These are phyloP conservation scores for Nidula niveotomentosa DNA, from an alignment of 1,284 basidiomycete species.

Conservation along the genomic window DNA sequence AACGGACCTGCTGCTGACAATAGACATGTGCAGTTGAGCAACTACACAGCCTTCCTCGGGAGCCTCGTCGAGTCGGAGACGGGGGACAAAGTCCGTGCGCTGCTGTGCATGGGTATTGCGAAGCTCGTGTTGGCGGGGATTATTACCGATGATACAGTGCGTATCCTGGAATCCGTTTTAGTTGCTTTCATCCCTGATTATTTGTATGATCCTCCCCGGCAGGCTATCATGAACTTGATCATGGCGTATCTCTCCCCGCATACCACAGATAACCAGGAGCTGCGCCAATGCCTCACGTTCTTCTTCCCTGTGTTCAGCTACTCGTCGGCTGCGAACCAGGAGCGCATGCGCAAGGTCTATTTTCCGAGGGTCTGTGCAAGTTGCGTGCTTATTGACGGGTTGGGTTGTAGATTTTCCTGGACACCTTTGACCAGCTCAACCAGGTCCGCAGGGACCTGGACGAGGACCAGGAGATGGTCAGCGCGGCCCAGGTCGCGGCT, in stretches of 20 bases:
- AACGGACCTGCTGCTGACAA: slow-evolving; percentile 5
- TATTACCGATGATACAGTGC: slow-evolving; percentile 64
- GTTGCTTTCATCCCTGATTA: background rate
- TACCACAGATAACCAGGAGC: slow-evolving; percentile 75
- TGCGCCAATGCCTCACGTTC: slow-evolving; percentile 85
- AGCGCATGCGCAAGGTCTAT: slow-evolving; percentile 64
- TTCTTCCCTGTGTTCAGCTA: slow-evolving; percentile 87
- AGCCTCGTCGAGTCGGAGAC: slow-evolving; percentile 61
- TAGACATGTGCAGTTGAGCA: slow-evolving; percentile 41
- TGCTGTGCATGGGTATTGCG: slow-evolving; percentile 75
- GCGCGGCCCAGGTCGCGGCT: slow-evolving; percentile 63
- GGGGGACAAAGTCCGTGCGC: slow-evolving; percentile 66
- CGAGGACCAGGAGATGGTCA: slow-evolving; percentile 68
- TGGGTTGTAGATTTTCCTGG: slow-evolving; percentile 60
- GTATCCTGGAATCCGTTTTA: slow-evolving; percentile 1
- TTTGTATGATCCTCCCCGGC: background rate
- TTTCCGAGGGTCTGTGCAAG: no score
- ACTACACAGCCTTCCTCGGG: slow-evolving; percentile 60
- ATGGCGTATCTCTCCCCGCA: slow-evolving; percentile 80
- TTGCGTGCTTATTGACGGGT: no score
- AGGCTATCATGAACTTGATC: slow-evolving; percentile 75
- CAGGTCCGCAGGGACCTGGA: slow-evolving; percentile 62
- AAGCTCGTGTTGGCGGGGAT: slow-evolving; percentile 84
- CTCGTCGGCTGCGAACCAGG: slow-evolving; percentile 72
- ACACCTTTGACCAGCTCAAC: slow-evolving; percentile 59